Base-by-base conservation (phyloP, 2,329 filamentous ascomycete genomes). In the Penicillium sp. region DNA sequence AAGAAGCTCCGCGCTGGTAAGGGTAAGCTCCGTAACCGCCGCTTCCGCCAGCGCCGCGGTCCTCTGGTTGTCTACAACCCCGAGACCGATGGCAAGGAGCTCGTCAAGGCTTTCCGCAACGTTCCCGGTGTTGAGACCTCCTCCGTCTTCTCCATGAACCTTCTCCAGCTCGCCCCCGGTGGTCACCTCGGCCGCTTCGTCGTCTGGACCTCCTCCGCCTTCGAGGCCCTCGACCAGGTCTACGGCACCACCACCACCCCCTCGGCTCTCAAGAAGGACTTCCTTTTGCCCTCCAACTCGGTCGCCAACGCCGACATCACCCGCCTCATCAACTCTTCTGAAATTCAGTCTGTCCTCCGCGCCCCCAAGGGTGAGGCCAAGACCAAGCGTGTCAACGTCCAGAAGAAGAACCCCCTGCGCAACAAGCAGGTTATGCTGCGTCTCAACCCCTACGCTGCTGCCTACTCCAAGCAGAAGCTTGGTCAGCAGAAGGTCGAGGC, bases 351-450 rank as follows among this genome's bases (percentile, higher is more conserved):
- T 78, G 93, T 96, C 55, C 86, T 99, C 72, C 87, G 89, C 70
- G 90, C 88, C 58, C 90, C 92, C 78, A 94, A 92, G 84, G 94
- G 94, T 69, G 85, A 88, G 68, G 85, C 90, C 73, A 80, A 86
- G 74, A 95, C 91, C 79, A 96, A 96, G 86, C 90, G 94, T 74
- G 80, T 83, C 66, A 80, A 84, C 72, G 90, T 96, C 66, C 93
- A 96, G 86, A 99, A 99, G 91, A 97, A 97, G 92, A 99, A 99
- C 86, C 94, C 94, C 72, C 91, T 99, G 68, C 84, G 83, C 81
- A 99, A 99, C 89, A 95, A 91, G 86, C 94, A 97, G 85, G 88
- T 99, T 66, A 85, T 96, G 79, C 89, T 99, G 75, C 89, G 94
- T 72, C 89, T 99, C 78, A 99, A 99, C 88, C 94, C 94, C 62